Evolutionary conservation across 2,329 filamentous ascomycete genomes (phyloP), one percentile per base, ranked within the genome.

Genomic region (Elsinoe necatrix): DNA sequence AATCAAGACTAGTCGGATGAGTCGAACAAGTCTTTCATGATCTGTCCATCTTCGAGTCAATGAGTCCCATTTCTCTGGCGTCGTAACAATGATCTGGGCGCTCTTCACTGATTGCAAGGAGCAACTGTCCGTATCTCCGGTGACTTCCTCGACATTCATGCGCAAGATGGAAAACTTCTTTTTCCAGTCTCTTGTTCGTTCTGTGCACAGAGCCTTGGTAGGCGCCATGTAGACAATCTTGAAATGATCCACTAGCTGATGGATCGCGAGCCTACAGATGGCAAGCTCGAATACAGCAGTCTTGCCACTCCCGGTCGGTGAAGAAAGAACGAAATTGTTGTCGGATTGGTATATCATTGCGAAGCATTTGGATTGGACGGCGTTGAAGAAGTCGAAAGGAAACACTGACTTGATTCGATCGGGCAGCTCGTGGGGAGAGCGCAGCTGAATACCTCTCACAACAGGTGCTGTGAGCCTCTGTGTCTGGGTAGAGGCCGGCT

Each of bases 61-160:
- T 59, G 87, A 92, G 66, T 95, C 89, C 89, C 89, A 95, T 66
- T 95, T 95, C 69, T 95, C 89, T 0, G 89, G 89, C 0, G 89
- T 95, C 0, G 89, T 93, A 60, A 95, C 79, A 62, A 95, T 92
- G 61, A 95, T 87, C 47, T 84, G 84, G 2, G 88, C 88, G 62
- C 77, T 81, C 59, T 89, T 84, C 4, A 92, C 85, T 55, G 79
- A 81, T 20, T 77, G 76, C 58, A 90, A 75, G 62, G 91, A 83
- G 4, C 73, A 71, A 54, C 79, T 75, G 35, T 87, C 84, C 0
- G 87, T 91, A 66, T 95, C 89, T 1, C 89, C 89, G 2, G 89
- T 95, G 57, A 95, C 76, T 67, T 93, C 88, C 2, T 84, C 83
- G 66, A 86, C 89, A 58, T 80, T 75, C 12, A 93, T 71, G 18